Evolutionary conservation across 169 alveolate genomes (phyloP).

Genomic region (Amoebophrya sp.): DNA sequence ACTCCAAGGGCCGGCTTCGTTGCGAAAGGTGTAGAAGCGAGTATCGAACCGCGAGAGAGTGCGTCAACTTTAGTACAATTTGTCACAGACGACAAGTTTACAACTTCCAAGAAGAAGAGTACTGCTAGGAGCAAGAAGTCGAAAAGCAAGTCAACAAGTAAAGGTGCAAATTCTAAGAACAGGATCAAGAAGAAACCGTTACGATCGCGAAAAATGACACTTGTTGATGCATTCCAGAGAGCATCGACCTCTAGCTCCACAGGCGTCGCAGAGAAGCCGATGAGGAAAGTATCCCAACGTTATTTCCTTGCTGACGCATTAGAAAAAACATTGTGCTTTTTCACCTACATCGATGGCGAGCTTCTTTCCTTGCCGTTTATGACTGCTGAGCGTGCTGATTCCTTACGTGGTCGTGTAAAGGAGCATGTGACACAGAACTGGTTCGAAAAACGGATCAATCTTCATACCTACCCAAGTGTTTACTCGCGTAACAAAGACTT

Average conservation of each 20-base stretch:
- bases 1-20: neutral
- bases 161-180: too few relatives aligned
- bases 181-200: neutral
- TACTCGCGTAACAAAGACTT: neutral
- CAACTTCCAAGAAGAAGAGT: neutral
- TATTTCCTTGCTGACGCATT: neutral
- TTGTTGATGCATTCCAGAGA: neutral
- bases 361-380: neutral
- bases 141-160: too few relatives aligned
- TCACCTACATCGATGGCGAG: neutral
- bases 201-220: neutral
- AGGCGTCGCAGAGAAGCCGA: too few relatives aligned
- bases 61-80: too few relatives aligned
- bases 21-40: neutral
- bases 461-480: neutral
- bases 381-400: neutral
- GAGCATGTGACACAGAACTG: neutral
- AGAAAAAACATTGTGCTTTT: neutral
- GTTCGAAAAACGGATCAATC: neutral
- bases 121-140: neutral
- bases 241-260: neutral
- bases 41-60: too few relatives aligned
- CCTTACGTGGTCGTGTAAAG: neutral
- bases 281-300: neutral
- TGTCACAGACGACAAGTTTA: neutral